phyloP scores from a whole-genome alignment of 441 rosid species.

The Erysimum cheiri region DNA sequence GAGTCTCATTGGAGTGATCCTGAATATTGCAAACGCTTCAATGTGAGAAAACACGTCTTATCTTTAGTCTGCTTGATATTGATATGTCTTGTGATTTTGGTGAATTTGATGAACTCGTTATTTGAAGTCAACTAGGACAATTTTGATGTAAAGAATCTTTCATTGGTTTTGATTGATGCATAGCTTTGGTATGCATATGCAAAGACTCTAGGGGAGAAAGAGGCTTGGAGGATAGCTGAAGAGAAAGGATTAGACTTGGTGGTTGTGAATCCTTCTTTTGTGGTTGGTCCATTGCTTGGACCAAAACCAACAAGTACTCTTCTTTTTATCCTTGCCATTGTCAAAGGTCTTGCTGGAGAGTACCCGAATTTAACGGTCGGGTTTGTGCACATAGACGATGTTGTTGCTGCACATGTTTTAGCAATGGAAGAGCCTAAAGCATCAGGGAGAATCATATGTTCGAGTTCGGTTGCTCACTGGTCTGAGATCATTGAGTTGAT shows the following conservation, averaged over 20 bases:
- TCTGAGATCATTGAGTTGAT: slow-evolving; percentile 72
- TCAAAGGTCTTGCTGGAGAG: slow-evolving; percentile 69
- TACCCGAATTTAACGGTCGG: slow-evolving; percentile 73
- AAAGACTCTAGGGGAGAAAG: slow-evolving; percentile 72
- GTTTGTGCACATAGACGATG: slow-evolving; percentile 80
- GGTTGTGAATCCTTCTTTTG: slow-evolving; percentile 76
- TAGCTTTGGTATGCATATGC: slow-evolving; percentile 85
- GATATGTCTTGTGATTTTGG: neutral
- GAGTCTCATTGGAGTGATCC: slow-evolving; percentile 85
- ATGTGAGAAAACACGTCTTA: slow-evolving; percentile 44
- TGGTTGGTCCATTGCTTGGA: slow-evolving; percentile 71
- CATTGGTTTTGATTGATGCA: neutral
- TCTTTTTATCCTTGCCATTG: slow-evolving; percentile 48
- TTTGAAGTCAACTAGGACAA: no score
- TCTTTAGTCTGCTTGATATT: neutral
- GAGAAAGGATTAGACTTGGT: slow-evolving; percentile 63
- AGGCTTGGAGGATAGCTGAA: slow-evolving; percentile 77
- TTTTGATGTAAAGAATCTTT: neutral
- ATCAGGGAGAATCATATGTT: slow-evolving; percentile 74
- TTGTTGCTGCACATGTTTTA: slow-evolving; percentile 64
- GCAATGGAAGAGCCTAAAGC: slow-evolving; percentile 77
- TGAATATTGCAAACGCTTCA: slow-evolving; percentile 70
- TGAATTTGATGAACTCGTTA: no score
- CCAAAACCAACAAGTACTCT: slow-evolving; percentile 82
- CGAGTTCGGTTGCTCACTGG: slow-evolving; percentile 78